Evolutionary conservation across 495 filamentous ascomycete species (phyloP).

Genomic region (Trichoderma asperelloides): DNA sequence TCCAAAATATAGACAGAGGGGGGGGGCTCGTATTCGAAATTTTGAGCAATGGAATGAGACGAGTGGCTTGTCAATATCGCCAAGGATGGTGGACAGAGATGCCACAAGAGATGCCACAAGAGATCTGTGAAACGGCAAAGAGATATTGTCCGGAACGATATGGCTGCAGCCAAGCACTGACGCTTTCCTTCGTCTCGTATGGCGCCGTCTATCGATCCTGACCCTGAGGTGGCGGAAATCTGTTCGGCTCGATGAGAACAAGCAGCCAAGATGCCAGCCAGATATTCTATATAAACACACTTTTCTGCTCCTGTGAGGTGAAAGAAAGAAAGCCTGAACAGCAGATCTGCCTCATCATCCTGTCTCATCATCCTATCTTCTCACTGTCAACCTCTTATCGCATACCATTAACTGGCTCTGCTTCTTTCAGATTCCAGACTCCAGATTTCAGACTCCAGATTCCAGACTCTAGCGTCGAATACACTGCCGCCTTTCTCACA

Average conservation of each 20-base stretch:
- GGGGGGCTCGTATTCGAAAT: neutral
- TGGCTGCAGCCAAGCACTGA: neutral
- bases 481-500: constrained; percentile 5
- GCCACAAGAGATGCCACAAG: neutral
- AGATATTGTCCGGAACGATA: neutral
- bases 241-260: neutral
- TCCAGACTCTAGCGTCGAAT: too few relatives aligned
- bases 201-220: neutral
- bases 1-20: neutral
- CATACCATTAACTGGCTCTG: neutral
- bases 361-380: neutral
- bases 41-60: neutral
- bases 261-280: neutral
- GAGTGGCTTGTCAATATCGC: neutral
- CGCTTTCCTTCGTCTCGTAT: neutral
- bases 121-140: neutral
- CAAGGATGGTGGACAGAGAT: neutral
- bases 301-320: neutral
- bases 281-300: neutral
- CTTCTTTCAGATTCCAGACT: neutral
- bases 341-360: neutral
- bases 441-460: too few relatives aligned
- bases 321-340: neutral
- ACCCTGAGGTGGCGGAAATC: neutral
- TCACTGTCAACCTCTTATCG: neutral